Evolutionary conservation across 441 rosid genomes (phyloP).

Genomic region (Iberis amara): DNA sequence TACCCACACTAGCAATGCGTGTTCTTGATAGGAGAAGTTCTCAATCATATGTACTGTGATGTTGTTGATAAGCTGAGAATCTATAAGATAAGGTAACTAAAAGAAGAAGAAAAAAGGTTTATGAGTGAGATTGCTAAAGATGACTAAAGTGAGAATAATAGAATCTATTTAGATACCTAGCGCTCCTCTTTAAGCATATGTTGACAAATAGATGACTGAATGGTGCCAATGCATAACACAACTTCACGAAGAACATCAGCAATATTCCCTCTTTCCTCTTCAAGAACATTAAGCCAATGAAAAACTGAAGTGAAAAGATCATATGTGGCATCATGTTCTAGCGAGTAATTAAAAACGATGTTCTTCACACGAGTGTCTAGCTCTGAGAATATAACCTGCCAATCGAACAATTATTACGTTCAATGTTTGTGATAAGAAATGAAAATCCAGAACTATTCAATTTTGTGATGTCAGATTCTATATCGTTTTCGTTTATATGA

Average conservation of each 20-base stretch:
- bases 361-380: constrained; percentile 47
- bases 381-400: constrained; percentile 64
- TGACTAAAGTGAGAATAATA: not conserved
- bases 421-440: too few species aligned
- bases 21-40: too few species aligned
- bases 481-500: too few species aligned
- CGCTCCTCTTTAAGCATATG: constrained; percentile 78
- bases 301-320: constrained; percentile 42
- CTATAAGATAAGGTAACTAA: too few species aligned
- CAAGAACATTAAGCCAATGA: constrained; percentile 35
- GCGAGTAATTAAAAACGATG: constrained; percentile 50
- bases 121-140: not conserved
- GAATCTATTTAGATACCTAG: constrained; percentile 38
- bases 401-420: too few species aligned
- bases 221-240: constrained; percentile 36
- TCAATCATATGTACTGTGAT: too few species aligned
- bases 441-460: not conserved
- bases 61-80: too few species aligned
- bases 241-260: constrained; percentile 43
- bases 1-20: too few species aligned
- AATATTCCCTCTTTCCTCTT: constrained; percentile 30
- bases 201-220: constrained; percentile 48
- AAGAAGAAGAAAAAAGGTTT: too few species aligned
- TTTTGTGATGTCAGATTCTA: not conserved
- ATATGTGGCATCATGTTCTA: constrained; percentile 56